These are phyloP conservation scores for Brassica cretica DNA, from an alignment of 345 rosid species.

Conservation along the genomic window DNA sequence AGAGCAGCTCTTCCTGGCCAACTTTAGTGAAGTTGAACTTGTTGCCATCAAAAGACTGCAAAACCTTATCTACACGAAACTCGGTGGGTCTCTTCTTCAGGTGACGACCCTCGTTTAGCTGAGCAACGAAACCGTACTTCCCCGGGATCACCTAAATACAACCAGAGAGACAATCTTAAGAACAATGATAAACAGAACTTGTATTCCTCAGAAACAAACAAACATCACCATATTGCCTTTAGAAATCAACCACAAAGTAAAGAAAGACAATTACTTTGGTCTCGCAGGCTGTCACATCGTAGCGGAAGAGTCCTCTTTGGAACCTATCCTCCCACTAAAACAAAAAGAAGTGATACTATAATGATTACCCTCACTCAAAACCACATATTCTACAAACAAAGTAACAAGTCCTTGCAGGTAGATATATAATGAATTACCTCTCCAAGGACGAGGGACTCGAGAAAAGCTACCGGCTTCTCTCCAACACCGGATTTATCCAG, in stretches of 20 bases:
- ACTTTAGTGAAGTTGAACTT: slow-evolving; percentile 98
- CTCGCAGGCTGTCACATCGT: slow-evolving; percentile 93
- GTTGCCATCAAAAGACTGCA: slow-evolving; percentile 90
- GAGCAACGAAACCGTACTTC: slow-evolving; percentile 86
- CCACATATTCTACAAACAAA: not conserved
- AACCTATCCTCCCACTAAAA: slow-evolving; percentile 87
- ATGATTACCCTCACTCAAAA: not conserved
- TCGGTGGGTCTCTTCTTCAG: slow-evolving; percentile 99
- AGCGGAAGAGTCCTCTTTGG: slow-evolving; percentile 95
- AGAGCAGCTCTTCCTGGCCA: slow-evolving; percentile 97
- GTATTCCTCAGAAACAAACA: slow-evolving; percentile 3
- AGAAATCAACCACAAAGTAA: not conserved
- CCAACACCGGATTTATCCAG: slow-evolving; percentile 38
- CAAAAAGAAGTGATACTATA: not conserved
- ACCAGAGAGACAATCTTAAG: not conserved
- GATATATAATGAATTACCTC: slow-evolving; percentile 49
- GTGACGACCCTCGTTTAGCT: slow-evolving; percentile 98
- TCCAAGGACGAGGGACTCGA: slow-evolving; percentile 84
- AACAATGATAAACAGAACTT: not conserved
- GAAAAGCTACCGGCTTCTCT: slow-evolving; percentile 65
- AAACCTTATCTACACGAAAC: slow-evolving; percentile 92
- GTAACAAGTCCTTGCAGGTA: not conserved
- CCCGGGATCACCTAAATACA: slow-evolving; percentile 83
- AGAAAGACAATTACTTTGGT: slow-evolving; percentile 61
- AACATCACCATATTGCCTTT: slow-evolving; percentile 2